Percentiles rank a stretch among this genome's conserved stretches.
Evolutionary conservation across 495 filamentous ascomycete species (phyloP).

Genomic region (Clohesyomyces aquaticus): DNA sequence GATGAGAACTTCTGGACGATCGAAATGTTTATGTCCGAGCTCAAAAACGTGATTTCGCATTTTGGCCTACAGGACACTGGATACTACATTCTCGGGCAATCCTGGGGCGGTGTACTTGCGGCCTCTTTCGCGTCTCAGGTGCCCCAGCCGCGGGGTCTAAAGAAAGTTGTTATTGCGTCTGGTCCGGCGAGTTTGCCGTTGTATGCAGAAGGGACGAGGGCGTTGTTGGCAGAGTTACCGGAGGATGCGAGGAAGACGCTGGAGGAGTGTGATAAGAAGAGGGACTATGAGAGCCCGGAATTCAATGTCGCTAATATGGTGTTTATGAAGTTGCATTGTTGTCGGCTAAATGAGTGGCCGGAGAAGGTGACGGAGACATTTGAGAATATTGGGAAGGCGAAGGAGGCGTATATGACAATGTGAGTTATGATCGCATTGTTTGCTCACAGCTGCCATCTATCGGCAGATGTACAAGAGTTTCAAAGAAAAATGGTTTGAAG

Average conservation of each 20-base stretch:
- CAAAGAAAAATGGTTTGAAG: neutral
- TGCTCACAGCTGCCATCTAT: neutral
- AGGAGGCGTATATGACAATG: slow-evolving; percentile 55
- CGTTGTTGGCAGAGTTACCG: slow-evolving; percentile 48
- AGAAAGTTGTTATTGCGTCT: slow-evolving; percentile 51
- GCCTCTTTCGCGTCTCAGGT: slow-evolving; percentile 46
- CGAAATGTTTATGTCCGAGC: slow-evolving; percentile 54
- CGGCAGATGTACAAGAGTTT: slow-evolving; percentile 3
- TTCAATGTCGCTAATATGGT: slow-evolving; percentile 52
- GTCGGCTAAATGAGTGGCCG: slow-evolving; percentile 49
- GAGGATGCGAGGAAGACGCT: slow-evolving; percentile 50
- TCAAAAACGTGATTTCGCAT: slow-evolving; percentile 53
- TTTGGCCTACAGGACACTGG: slow-evolving; percentile 45
- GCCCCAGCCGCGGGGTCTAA: slow-evolving; percentile 48
- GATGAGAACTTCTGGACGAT: slow-evolving; percentile 54
- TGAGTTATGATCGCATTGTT: neutral
- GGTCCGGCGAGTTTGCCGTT: slow-evolving; percentile 47
- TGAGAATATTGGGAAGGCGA: slow-evolving; percentile 49
- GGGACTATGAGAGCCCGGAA: slow-evolving; percentile 50
- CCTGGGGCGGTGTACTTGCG: slow-evolving; percentile 59
- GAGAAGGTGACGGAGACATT: slow-evolving; percentile 43
- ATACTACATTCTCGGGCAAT: slow-evolving; percentile 54
- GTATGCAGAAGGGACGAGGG: slow-evolving; percentile 41
- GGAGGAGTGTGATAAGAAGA: slow-evolving; percentile 46
- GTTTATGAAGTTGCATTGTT: slow-evolving; percentile 52